These are phyloP conservation scores for Sporothrix brunneoviolacea DNA, from an alignment of 2,329 filamentous ascomycete genomes.

Conservation along the genomic window DNA sequence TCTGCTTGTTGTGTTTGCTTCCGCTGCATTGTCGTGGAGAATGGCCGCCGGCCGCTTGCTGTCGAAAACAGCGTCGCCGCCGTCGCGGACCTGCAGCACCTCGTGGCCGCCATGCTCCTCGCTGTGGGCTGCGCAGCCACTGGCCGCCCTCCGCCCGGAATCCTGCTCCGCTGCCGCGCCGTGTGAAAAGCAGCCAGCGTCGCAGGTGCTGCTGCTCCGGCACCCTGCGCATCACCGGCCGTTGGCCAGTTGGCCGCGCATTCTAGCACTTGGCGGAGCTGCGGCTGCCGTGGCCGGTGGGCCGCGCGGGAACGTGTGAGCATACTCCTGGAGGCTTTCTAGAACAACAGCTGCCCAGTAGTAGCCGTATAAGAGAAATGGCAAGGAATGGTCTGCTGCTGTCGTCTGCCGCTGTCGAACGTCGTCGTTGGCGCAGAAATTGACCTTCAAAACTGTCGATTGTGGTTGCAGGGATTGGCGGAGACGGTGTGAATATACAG, in stretches of 20 bases:
- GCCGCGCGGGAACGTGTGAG: not conserved
- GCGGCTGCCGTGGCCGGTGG: slow-evolving; percentile 11
- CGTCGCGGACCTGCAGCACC: too few relatives aligned
- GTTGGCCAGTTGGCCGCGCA: slow-evolving; percentile 21
- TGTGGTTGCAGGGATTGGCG: not conserved
- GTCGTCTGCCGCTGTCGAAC: not conserved
- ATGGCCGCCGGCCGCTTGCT: not conserved
- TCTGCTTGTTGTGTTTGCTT: slow-evolving; percentile 1
- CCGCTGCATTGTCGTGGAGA: slow-evolving; percentile 5
- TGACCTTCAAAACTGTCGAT: too few relatives aligned
- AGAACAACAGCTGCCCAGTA: too few relatives aligned
- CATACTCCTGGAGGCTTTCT: slow-evolving; percentile 3
- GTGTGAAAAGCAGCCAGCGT: slow-evolving; percentile 2
- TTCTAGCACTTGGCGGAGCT: slow-evolving; percentile 23
- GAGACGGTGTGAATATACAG: slow-evolving; percentile 1
- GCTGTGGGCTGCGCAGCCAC: not conserved
- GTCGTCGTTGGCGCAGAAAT: not conserved
- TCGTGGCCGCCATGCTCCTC: not conserved
- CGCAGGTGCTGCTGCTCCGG: not conserved
- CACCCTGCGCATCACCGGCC: slow-evolving; percentile 6
- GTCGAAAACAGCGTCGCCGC: not conserved
- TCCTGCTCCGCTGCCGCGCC: not conserved
- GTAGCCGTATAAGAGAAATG: not conserved
- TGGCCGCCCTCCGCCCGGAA: too few relatives aligned
- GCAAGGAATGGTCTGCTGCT: too few relatives aligned